Base-by-base conservation (phyloP, 148 eudicot genomes). In the Salicornia ramosissima region DNA sequence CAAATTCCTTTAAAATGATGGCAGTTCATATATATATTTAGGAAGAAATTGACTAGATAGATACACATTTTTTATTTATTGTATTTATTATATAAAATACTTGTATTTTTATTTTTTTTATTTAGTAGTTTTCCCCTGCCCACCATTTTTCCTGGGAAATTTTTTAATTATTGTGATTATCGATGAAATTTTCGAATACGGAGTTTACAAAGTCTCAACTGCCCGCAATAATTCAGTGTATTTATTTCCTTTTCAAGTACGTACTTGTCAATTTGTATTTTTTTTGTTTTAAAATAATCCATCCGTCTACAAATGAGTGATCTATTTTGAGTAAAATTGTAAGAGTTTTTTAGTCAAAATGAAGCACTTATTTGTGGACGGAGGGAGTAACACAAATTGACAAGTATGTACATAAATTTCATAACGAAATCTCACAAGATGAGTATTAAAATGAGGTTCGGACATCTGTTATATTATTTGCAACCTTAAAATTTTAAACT, bases 141-240 rank as follows among this genome's bases (percentile, higher is more conserved):
- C 67, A 39, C 50, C 49, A 63, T 39, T 63, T 63, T 63, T 63
- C 67, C 49, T 4, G 67, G 50, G 46, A 63, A 63, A 40, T 0
- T 0, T 2, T 63, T 24, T 39, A 40, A 31, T 63, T 30, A 63
- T 40, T 63, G 67, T 63, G 50, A 63, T 22, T 39, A 63, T 42
- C 67, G 31, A 63, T 63, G 67, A 40, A 50, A 40, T 63, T 63
- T 61, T 63, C 5, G 10, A 39, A 18, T 55, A 54, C 46, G 43
- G n/a, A 52, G 71, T 68, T 51, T 34, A 68, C 71, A 36, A 54
- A 40, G 67, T 63, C 50, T 63, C 67, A 63, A 63, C n/a, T 62
- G 46, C 65, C 21, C 46, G 9, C 64, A 63, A 63, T 42, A 39
- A 45, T 63, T 24, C 40, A 59, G 49, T 24, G 50, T 30, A 33